A percentile compares a stretch with the other conserved stretches of the same genome.
phyloP scores from a whole-genome alignment of 495 filamentous ascomycete genomes.

The Neurospora intermedia region DNA sequence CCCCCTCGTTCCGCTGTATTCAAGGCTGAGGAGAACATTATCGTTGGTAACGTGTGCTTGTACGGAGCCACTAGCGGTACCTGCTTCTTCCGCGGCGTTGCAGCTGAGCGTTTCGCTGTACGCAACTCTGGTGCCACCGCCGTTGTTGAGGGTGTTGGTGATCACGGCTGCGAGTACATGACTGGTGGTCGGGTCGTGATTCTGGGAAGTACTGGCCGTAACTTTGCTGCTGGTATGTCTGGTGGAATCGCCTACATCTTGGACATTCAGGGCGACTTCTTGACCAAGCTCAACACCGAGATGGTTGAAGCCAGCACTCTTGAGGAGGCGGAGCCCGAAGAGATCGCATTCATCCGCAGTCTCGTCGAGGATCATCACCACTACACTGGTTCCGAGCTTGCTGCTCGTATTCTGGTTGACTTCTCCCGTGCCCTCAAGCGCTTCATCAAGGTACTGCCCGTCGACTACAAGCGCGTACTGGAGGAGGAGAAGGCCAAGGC shows the following conservation, averaged over 20 bases:
- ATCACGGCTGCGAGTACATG: conserved; percentile 99
- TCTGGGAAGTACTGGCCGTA: conserved; percentile 89
- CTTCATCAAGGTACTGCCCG: conserved; percentile 91
- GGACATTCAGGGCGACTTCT: conserved; percentile 85
- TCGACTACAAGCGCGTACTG: conserved; percentile 95
- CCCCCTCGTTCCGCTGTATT: conserved; percentile 87
- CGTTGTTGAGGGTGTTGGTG: conserved; percentile 94
- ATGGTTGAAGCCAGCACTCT: conserved; percentile 92
- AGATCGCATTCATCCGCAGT: conserved; percentile 89
- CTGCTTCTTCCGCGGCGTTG: conserved; percentile 96
- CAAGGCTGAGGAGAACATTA: conserved; percentile 96
- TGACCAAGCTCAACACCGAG: conserved; percentile 91
- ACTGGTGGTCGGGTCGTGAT: conserved; percentile 90
- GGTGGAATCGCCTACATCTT: conserved; percentile 97
- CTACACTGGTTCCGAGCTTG: conserved; percentile 95
- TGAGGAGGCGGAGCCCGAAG: conserved; percentile 60
- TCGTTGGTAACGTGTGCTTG: conserved; percentile 94
- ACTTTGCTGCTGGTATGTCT: conserved; percentile 99
- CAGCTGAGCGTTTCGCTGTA: conserved; percentile 95
- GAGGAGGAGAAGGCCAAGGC: conserved; percentile 77
- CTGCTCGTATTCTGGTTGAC: conserved; percentile 91
- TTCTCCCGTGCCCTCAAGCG: conserved; percentile 87
- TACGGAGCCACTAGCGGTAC: conserved; percentile 92
- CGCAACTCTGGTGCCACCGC: conserved; percentile 96
- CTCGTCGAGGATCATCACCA: conserved; percentile 98